Evolutionary conservation across 345 rosid genomes (phyloP).

Genomic region (Populus simonii): DNA sequence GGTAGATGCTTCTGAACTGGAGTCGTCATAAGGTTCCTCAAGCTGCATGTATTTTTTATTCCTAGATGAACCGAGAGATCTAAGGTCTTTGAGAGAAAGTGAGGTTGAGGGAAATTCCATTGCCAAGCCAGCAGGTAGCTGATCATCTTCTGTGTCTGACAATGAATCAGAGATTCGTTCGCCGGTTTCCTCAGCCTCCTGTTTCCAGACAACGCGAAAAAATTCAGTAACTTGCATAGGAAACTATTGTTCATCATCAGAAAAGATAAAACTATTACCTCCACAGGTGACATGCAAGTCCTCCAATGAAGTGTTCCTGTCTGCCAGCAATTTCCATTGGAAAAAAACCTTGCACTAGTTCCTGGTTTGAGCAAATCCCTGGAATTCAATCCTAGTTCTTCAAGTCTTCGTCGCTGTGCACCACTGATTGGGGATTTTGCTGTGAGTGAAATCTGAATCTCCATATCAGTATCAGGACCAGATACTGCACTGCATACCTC

Average conservation of each 20-base stretch:
- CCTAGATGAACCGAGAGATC: slow-evolving; percentile 4
- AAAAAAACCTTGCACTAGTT: slow-evolving; percentile 3
- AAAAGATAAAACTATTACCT: slow-evolving; percentile 35
- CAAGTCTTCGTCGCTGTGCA: neutral
- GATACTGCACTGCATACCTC: slow-evolving; percentile 37
- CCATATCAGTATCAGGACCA: slow-evolving; percentile 37
- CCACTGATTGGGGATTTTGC: neutral
- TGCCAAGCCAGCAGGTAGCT: neutral
- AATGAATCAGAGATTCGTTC: slow-evolving; percentile 29
- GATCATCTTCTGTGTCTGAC: slow-evolving; percentile 20
- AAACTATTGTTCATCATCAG: neutral
- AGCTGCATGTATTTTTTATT: slow-evolving; percentile 14
- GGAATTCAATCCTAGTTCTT: neutral
- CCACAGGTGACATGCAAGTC: slow-evolving; percentile 41
- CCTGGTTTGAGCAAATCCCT: neutral
- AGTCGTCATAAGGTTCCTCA: slow-evolving; percentile 28
- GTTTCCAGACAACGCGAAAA: slow-evolving; percentile 8
- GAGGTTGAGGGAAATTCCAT: slow-evolving; percentile 9
- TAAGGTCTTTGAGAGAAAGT: neutral
- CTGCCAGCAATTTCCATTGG: slow-evolving; percentile 19
- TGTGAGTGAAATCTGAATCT: slow-evolving; percentile 32
- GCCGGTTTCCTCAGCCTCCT: slow-evolving; percentile 50
- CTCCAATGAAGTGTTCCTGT: slow-evolving; percentile 20
- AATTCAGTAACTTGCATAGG: neutral
- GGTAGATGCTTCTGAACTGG: slow-evolving; percentile 18